phyloP scores from a whole-genome alignment of 1,284 basidiomycete species.

The Cystobasidium pallidum region DNA sequence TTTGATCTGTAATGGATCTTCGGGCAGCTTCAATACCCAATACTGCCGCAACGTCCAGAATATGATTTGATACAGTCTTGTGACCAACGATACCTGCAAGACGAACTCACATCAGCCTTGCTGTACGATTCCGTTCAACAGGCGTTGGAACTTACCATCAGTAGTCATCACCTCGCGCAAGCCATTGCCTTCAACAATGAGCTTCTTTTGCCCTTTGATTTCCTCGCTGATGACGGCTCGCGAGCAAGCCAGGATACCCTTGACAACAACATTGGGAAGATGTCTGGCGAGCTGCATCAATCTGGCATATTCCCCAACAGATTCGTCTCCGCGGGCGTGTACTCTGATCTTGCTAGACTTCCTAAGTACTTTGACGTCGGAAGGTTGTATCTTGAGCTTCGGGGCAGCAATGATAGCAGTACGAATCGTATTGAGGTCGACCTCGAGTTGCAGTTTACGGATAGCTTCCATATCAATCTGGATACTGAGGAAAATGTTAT shows the following conservation, averaged over 20 bases:
- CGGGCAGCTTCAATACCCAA: constrained; percentile 97
- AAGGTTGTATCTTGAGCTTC: constrained; percentile 88
- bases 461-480: constrained; percentile 91
- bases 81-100: constrained; percentile 81
- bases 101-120: not conserved
- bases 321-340: constrained; percentile 68
- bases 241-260: constrained; percentile 82
- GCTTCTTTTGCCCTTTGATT: constrained; percentile 72
- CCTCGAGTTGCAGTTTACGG: constrained; percentile 84
- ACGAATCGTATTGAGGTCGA: constrained; percentile 90
- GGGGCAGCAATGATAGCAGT: constrained; percentile 83
- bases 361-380: constrained; percentile 49
- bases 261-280: constrained; percentile 82
- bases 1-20: constrained; percentile 93
- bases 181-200: constrained; percentile 97
- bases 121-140: not conserved
- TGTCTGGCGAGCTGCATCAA: constrained; percentile 80
- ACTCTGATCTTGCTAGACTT: constrained; percentile 78
- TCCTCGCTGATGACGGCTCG: constrained; percentile 90
- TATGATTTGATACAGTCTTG: constrained; percentile 92
- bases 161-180: constrained; percentile 96
- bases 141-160: constrained; percentile 67
- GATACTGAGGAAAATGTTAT: constrained; percentile 89
- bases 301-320: constrained; percentile 82
- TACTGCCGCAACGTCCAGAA: constrained; percentile 92